Evolutionary conservation across 2,329 filamentous ascomycete genomes (phyloP).

Genomic region (Hyphodiscus sp.): DNA sequence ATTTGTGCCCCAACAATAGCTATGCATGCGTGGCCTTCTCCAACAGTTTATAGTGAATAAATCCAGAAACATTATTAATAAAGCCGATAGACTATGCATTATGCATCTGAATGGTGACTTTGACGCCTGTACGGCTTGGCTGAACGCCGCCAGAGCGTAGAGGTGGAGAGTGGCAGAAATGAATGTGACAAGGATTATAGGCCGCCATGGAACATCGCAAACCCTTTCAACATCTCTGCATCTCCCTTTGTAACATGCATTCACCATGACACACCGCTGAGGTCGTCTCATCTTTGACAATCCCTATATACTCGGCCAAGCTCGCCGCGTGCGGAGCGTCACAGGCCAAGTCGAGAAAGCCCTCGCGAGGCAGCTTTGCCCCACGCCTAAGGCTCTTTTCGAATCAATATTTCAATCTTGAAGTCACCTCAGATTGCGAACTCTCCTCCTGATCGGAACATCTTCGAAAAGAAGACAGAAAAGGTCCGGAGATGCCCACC

Average conservation of each 20-base stretch:
- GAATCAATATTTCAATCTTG: background rate
- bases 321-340: background rate
- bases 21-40: background rate
- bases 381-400: conserved; percentile 5
- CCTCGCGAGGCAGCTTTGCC: conserved; percentile 3
- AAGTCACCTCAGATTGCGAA: background rate
- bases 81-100: background rate
- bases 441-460: conserved; percentile 1
- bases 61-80: background rate
- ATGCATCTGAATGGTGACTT: background rate
- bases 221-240: background rate
- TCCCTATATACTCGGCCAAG: background rate
- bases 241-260: background rate
- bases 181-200: background rate
- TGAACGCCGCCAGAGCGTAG: too few relatives aligned
- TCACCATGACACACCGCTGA: background rate
- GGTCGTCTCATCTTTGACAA: background rate
- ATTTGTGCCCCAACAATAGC: background rate
- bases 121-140: background rate
- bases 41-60: background rate
- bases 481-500: conserved; percentile 14
- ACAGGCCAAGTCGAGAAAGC: conserved; percentile 1
- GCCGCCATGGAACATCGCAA: background rate
- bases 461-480: conserved; percentile 4
- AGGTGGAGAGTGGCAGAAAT: too few relatives aligned